Base-by-base conservation (phyloP, 768 basidiomycete species). In the Phaeolepiota aurea region DNA sequence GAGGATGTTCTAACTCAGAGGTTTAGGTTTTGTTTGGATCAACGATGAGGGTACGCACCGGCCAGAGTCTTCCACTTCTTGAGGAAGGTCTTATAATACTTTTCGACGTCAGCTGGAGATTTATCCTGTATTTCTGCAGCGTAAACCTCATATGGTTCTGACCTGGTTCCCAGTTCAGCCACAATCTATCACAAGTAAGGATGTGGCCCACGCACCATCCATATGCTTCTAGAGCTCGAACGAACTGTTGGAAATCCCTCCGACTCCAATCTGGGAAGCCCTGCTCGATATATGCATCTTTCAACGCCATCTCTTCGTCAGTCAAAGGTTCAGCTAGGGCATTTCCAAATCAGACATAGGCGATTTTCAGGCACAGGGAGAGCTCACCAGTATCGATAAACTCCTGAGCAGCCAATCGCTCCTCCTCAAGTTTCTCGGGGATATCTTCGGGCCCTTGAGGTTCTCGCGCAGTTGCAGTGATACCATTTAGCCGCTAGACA, bases 201-300 rank as follows among this genome's bases (percentile, higher is more conserved):
- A n/a, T n/a, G n/a, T n/a, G n/a, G n/a, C n/a, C 23, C 7, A 63
- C 77, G 11, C 44, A 87, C 85, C 89, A 87, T 44, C 93, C 93
- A 54, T 89, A 79, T 10, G 62, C 61, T 44, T 69, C 68, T 19
- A 68, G 48, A 1, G 78, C 87, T 30, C 80, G 76, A 35, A 93
- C 71, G 53, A 98, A 87, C 52, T 86, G 87, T 53, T 92, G 91
- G 68, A 92, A 97, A 55, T 97, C 92, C 25, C 90, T 77, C 49
- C 88, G 76, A 56, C 82, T 87, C 94, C 94, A 97, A 48, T 85
- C 79, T 21, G 79, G 76, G 65, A 97, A 97, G 12, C 93, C 93
- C 41, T 83, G 67, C 21, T 68, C 70, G 4, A 79, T 75, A 20
- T 86, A 77, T 33, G 71, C 74, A 20, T 94, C 90, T 63, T 94